Evolutionary conservation across 2,329 filamentous ascomycete genomes (phyloP).

Genomic region (Arthroderma uncinatum): DNA sequence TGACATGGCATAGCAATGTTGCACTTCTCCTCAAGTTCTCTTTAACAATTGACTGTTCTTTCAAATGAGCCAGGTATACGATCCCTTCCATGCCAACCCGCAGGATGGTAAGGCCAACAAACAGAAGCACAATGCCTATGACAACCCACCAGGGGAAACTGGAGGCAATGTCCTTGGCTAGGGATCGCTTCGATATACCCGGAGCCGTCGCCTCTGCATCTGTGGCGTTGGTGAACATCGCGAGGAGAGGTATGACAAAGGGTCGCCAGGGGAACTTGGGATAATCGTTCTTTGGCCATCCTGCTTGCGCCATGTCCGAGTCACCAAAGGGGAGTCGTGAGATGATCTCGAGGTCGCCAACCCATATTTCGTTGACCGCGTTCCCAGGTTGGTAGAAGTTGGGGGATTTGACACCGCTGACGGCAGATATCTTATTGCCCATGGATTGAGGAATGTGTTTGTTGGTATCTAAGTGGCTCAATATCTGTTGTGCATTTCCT

Average conservation of each 20-base stretch:
- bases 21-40: too few species aligned
- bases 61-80: too few species aligned
- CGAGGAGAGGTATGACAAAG: slow-evolving; percentile 28
- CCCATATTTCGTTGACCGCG: slow-evolving; percentile 31
- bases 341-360: slow-evolving; percentile 28
- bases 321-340: slow-evolving; percentile 31
- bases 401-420: slow-evolving; percentile 26
- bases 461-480: too few species aligned
- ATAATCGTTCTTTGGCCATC: slow-evolving; percentile 24
- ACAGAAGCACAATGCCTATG: too few species aligned
- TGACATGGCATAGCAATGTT: neutral
- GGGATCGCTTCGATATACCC: neutral
- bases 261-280: slow-evolving; percentile 33
- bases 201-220: neutral
- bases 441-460: slow-evolving; percentile 14
- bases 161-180: neutral
- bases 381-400: slow-evolving; percentile 29
- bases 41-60: too few species aligned
- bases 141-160: too few species aligned
- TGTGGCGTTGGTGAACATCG: neutral
- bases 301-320: slow-evolving; percentile 29
- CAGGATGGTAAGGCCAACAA: too few species aligned
- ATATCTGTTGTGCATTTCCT: neutral
- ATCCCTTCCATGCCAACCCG: too few species aligned
- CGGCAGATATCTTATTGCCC: slow-evolving; percentile 27